These are phyloP conservation scores for Myxozyma lipomycoides DNA, from an alignment of 805 yeast species.

Conservation along the genomic window DNA sequence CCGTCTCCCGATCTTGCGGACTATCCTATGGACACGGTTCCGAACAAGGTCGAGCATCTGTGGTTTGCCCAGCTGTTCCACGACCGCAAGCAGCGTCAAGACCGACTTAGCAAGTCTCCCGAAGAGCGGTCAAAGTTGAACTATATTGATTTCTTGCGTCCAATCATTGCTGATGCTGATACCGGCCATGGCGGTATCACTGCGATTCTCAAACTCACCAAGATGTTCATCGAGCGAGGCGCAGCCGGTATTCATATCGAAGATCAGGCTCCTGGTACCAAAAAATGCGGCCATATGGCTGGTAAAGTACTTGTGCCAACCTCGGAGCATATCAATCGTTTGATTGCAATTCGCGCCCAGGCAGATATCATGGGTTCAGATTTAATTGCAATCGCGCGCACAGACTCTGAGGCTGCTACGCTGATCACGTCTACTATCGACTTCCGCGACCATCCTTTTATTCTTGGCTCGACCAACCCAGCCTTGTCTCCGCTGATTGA, in stretches of 20 bases:
- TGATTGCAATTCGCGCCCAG: constrained; percentile 88
- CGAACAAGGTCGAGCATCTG: constrained; percentile 94
- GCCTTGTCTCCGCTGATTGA: constrained; percentile 67
- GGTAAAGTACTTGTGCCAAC: constrained; percentile 97
- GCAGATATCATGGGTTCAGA: constrained; percentile 91
- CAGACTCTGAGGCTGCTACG: constrained; percentile 97
- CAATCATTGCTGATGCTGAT: constrained; percentile 96
- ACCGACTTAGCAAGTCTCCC: constrained; percentile 55
- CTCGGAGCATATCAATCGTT: constrained; percentile 93
- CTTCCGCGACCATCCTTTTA: constrained; percentile 87
- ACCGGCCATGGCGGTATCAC: constrained; percentile 99
- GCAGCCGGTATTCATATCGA: constrained; percentile 99
- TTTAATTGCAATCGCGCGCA: constrained; percentile 84
- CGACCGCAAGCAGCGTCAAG: constrained; percentile 93
- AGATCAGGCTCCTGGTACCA: constrained; percentile 98
- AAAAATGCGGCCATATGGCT: constrained; percentile 99
- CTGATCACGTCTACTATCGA: constrained; percentile 90
- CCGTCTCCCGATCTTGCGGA: constrained; percentile 98
- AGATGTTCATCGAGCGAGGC: constrained; percentile 94
- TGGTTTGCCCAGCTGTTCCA: constrained; percentile 97
- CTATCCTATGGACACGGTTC: constrained; percentile 98
- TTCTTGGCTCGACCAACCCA: constrained; percentile 88
- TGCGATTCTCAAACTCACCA: constrained; percentile 91
- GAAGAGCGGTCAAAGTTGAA: constrained; percentile 66
- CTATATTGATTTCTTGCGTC: constrained; percentile 83